A percentile compares a stretch with the other conserved stretches of the same genome.
Conservation (phyloP, 2,329 filamentous ascomycete species). For the Neopestalotiopsis sp. region DNA sequence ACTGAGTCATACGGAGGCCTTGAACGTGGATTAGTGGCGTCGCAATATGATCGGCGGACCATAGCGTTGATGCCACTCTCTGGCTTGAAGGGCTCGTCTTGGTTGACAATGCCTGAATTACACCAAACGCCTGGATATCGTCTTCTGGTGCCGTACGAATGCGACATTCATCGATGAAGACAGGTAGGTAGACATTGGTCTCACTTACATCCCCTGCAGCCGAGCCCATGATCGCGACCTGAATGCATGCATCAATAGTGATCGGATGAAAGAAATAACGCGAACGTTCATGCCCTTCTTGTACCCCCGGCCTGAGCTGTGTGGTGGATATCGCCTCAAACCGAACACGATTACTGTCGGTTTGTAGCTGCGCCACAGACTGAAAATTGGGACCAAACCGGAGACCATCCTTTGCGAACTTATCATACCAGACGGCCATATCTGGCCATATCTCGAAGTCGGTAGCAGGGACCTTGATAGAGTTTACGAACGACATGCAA, state of each 20-base stretch:
- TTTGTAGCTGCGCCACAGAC: slow-evolving; percentile 13
- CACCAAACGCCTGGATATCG: background rate
- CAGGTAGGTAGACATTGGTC: slow-evolving; percentile 18
- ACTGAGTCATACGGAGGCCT: background rate
- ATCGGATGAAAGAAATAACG: slow-evolving; percentile 27
- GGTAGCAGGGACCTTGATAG: background rate
- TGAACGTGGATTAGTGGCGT: background rate
- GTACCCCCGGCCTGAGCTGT: background rate
- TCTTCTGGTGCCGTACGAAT: slow-evolving; percentile 7
- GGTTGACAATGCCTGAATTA: background rate
- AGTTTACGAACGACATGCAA: too few relatives aligned
- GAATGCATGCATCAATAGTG: slow-evolving; percentile 25
- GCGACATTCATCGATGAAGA: slow-evolving; percentile 21
- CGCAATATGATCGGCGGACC: too few relatives aligned
- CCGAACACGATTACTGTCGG: background rate
- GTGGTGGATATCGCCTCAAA: background rate
- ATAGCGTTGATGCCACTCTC: too few relatives aligned
- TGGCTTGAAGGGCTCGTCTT: background rate
- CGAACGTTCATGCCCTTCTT: background rate
- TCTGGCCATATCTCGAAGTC: background rate
- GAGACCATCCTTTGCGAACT: slow-evolving; percentile 17
- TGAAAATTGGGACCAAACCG: slow-evolving; percentile 20
- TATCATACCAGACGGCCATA: background rate
- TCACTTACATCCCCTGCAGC: slow-evolving; percentile 14
- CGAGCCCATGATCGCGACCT: slow-evolving; percentile 19